Conservation (phyloP, 495 filamentous ascomycete genomes). For the Sporormia fimetaria region DNA sequence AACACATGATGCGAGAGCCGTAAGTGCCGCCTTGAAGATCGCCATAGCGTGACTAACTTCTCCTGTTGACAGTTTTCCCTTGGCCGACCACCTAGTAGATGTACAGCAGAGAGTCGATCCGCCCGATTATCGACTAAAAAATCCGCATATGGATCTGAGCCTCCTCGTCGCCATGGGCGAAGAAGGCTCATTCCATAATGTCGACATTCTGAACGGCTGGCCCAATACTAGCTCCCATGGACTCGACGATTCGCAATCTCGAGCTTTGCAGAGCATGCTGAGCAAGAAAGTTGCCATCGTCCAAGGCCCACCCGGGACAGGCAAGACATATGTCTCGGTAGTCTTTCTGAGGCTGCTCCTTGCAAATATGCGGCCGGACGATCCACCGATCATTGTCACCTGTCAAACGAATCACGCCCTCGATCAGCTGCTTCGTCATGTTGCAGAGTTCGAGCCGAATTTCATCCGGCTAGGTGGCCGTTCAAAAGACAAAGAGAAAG, state of each 20-base stretch:
- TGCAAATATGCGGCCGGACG: conserved; percentile 43
- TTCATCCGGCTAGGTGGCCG: conserved; percentile 73
- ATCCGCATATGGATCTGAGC: conserved; percentile 40
- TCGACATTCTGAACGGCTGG: conserved; percentile 43
- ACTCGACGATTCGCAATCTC: conserved; percentile 59
- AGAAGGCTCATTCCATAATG: conserved; percentile 28
- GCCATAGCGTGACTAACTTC: conserved; percentile 19
- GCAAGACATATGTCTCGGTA: conserved; percentile 73
- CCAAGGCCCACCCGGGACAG: conserved; percentile 87
- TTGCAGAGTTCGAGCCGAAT: conserved; percentile 51
- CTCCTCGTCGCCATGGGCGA: conserved; percentile 27
- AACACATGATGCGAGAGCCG: conserved; percentile 53
- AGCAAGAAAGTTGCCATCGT: conserved; percentile 65
- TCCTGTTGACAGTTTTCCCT: conserved; percentile 50
- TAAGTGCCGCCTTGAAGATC: conserved; percentile 31
- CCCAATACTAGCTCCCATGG: conserved; percentile 35
- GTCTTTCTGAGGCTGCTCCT: conserved; percentile 59
- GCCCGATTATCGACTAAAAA: conserved; percentile 40
- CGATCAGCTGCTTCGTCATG: conserved; percentile 65
- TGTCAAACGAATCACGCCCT: conserved; percentile 91
- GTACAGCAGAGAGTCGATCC: conserved; percentile 37
- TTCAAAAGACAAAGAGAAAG: conserved; percentile 51
- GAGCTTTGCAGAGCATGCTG: conserved; percentile 57
- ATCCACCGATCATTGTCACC: conserved; percentile 66
- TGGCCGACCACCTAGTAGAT: conserved; percentile 49